Evolutionary conservation across 768 basidiomycete species (phyloP), one percentile per base, ranked within the genome.

Genomic region (Rhodotorula babjevae): DNA sequence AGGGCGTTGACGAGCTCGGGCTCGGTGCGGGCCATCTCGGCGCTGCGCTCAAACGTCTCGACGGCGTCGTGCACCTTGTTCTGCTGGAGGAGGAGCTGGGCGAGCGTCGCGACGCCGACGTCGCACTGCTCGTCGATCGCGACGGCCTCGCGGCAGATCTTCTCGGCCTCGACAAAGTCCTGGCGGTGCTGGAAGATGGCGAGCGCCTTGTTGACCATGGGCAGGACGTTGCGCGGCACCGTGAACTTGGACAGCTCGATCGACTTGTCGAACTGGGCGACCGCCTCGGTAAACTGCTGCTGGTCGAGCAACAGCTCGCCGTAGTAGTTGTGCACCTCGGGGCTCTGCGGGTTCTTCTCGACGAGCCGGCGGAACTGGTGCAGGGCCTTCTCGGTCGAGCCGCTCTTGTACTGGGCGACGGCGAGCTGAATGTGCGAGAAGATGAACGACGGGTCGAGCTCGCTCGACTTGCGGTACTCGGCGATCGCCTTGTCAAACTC

Each of bases 351-450:
- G 89, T 97, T 96, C 60, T 87, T 84, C 77, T 88, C 86, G 81
- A 97, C 84, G 56, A 93, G 90, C 77, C 87, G 83, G 76, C 93
- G 84, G 86, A 98, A 99, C 18, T 89, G 90, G 25, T 89, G 90
- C 91, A 95, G 93, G 78, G 89, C 89, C 74, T 88, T 89, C 29
- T 86, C 87, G 19, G 89, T 78, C 73, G 91, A 85, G 46, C 87
- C 90, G 67, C 86, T 81, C 85, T 98, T 97, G 87, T 98, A 99
- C 81, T 92, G 90, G 50, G 95, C 96, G 33, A 98, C 96, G 2
- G 95, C 96, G 65, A 92, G 86, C 79, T 99, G 95, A 72, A 99
- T 95, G 77, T 98, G 96, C 72, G 89, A 91, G 85, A 97, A 99
- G 72, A 98, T 93, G 78, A 98, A 99, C 47, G 84, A 78, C 66